phyloP scores from a whole-genome alignment of 139 green algal genomes.

The Ettlia oleoabundans region DNA sequence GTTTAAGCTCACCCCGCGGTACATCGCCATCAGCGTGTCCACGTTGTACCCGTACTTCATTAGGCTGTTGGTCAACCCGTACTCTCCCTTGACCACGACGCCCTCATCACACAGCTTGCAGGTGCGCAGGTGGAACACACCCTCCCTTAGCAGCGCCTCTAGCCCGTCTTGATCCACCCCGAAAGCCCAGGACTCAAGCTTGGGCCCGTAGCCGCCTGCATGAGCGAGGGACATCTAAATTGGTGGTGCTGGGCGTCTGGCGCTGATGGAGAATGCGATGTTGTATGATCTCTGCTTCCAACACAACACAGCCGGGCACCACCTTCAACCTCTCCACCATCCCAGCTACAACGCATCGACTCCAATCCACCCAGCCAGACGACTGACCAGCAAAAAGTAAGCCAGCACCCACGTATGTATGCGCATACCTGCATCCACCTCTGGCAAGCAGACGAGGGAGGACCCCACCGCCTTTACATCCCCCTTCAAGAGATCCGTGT shows the following conservation, averaged over 20 bases:
- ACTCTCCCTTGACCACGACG: slow-evolving; percentile 71
- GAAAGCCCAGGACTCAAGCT: slow-evolving; percentile 49
- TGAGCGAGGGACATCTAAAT: background rate
- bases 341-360: too few relatives aligned
- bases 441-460: slow-evolving; percentile 76
- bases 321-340: too few relatives aligned
- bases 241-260: background rate
- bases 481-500: slow-evolving; percentile 45
- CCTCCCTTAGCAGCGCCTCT: slow-evolving; percentile 40
- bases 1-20: slow-evolving; percentile 40
- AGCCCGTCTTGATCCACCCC: slow-evolving; percentile 46
- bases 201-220: slow-evolving; percentile 52
- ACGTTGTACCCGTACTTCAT: slow-evolving; percentile 70
- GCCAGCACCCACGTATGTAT: background rate
- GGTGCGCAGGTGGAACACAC: slow-evolving; percentile 59
- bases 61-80: slow-evolving; percentile 66
- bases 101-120: slow-evolving; percentile 78
- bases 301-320: too few relatives aligned
- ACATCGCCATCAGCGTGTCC: slow-evolving; percentile 77
- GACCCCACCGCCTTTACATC: slow-evolving; percentile 58
- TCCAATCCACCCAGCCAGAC: background rate
- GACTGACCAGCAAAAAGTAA: background rate
- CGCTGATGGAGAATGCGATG: background rate
- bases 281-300: background rate
- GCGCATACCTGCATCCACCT: slow-evolving; percentile 50